Conservation (phyloP, 495 filamentous ascomycete genomes). For the Xylaria bambusicola region DNA sequence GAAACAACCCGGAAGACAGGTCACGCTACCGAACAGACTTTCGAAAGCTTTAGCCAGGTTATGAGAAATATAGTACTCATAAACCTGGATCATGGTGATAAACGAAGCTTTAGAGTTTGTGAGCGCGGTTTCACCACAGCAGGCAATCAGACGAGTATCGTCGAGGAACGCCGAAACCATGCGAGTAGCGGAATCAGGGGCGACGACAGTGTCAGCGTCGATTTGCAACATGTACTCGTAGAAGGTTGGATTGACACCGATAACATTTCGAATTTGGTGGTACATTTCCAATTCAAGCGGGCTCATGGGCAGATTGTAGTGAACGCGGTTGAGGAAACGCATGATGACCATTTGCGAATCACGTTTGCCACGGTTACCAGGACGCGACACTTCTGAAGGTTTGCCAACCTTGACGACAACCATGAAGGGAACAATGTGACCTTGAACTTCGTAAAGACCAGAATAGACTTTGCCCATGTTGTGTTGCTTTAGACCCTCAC, state of each 20-base stretch:
- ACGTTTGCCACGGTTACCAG: constrained; percentile 98
- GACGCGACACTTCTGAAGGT: constrained; percentile 92
- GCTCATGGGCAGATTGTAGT: constrained; percentile 94
- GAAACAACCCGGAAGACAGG: constrained; percentile 97
- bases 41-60: constrained; percentile 99
- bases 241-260: constrained; percentile 96
- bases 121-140: constrained; percentile 92
- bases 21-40: constrained; percentile 94
- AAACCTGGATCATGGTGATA: constrained; percentile 98
- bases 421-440: constrained; percentile 96
- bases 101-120: constrained; percentile 91
- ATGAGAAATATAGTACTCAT: constrained; percentile 99
- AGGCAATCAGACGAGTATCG: constrained; percentile 87
- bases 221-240: constrained; percentile 98
- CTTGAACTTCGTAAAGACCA: constrained; percentile 94
- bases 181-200: constrained; percentile 85
- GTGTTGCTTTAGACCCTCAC: constrained; percentile 95
- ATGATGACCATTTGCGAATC: constrained; percentile 98
- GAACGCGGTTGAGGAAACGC: constrained; percentile 97
- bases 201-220: constrained; percentile 95
- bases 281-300: constrained; percentile 98
- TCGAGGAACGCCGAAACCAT: constrained; percentile 90
- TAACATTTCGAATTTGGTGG: constrained; percentile 98
- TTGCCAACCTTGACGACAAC: constrained; percentile 98
- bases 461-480: constrained; percentile 99